Conservation (phyloP, 192 early-diverging fungal species). For the Dissophora globulifera region DNA sequence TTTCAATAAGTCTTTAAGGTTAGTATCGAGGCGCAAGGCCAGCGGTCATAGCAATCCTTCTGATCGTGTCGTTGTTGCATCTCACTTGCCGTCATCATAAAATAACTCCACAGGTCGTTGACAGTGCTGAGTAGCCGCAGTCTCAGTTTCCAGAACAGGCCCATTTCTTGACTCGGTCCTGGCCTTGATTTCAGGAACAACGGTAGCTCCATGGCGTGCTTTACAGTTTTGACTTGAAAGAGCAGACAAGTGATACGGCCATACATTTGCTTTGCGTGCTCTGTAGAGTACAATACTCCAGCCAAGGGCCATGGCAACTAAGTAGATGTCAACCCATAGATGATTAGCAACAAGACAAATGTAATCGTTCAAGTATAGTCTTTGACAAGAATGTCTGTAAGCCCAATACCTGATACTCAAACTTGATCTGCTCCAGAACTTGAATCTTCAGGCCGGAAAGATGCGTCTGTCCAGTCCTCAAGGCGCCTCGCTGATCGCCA, state of each 20-base stretch:
- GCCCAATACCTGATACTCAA: conserved; percentile 52
- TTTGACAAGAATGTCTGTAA: too few relatives aligned
- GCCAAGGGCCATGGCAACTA: conserved; percentile 44
- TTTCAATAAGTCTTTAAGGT: not conserved
- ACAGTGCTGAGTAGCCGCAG: conserved; percentile 24
- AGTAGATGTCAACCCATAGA: not conserved
- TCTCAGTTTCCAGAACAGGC: conserved; percentile 31
- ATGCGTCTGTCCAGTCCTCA: not conserved
- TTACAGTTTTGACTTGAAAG: conserved; percentile 37
- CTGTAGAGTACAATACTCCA: conserved; percentile 28
- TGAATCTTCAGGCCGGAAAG: conserved; percentile 2
- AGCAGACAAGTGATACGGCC: conserved; percentile 35
- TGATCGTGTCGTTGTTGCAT: too few relatives aligned
- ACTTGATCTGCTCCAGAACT: conserved; percentile 24
- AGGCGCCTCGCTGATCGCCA: not conserved
- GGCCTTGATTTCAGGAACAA: conserved; percentile 33
- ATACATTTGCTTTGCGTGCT: conserved; percentile 30
- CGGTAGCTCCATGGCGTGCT: conserved; percentile 24
- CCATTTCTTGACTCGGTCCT: not conserved
- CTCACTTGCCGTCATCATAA: conserved; percentile 48
- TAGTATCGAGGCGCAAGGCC: not conserved
- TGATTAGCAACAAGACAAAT: too few relatives aligned
- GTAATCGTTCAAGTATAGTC: too few relatives aligned
- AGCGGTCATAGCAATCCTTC: too few relatives aligned
- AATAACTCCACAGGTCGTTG: conserved; percentile 48